Percentiles rank a stretch among this genome's conserved stretches.
These are phyloP conservation scores for Antrodiella citrinella DNA, from an alignment of 768 basidiomycete species.

Conservation along the genomic window DNA sequence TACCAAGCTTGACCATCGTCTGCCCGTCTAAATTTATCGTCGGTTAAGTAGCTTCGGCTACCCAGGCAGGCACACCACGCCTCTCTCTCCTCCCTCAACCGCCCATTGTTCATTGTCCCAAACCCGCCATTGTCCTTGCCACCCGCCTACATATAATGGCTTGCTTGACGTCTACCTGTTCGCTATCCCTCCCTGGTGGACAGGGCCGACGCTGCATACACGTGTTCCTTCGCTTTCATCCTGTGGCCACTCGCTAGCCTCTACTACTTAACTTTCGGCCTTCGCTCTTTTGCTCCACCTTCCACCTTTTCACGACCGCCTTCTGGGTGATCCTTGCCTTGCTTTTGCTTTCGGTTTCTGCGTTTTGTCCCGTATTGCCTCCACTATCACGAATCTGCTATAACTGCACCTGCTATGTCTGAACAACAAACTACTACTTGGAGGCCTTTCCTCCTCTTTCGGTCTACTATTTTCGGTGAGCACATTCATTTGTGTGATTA, in stretches of 20 bases:
- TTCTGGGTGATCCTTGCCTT: no score
- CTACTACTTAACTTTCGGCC: background rate
- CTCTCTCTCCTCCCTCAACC: background rate
- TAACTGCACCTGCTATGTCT: no score
- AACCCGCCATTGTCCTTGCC: background rate
- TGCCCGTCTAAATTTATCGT: no score
- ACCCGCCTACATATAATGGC: background rate
- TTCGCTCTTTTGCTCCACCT: background rate
- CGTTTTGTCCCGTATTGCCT: no score
- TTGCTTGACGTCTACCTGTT: background rate
- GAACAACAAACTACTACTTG: conserved; percentile 22
- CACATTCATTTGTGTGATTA: background rate
- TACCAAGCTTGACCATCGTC: no score
- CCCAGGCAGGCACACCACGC: no score
- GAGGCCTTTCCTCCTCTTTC: conserved; percentile 48
- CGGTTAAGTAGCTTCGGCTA: no score
- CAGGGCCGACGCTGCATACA: background rate
- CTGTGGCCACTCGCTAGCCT: background rate
- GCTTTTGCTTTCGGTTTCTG: no score
- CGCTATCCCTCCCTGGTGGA: background rate
- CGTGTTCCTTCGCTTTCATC: background rate
- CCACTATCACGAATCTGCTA: no score
- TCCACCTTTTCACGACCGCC: no score
- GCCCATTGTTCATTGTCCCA: background rate
- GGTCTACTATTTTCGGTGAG: conserved; percentile 53